Evolutionary conservation across 441 rosid genomes (phyloP).

Genomic region (Populus hybrid): DNA sequence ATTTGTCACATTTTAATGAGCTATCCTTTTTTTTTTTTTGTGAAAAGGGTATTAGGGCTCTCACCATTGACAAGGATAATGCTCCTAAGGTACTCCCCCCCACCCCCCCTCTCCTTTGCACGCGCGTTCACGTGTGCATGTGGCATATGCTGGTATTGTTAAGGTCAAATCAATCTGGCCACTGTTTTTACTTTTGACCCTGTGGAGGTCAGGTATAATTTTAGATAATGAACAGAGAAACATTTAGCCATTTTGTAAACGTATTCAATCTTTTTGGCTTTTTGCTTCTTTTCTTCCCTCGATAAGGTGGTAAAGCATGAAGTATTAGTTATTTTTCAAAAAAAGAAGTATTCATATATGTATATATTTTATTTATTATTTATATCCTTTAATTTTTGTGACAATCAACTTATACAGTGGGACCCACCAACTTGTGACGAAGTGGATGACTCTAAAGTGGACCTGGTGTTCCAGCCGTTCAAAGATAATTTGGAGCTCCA

Average conservation of each 20-base stretch:
- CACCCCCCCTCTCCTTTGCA: background rate
- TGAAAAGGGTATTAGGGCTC: constrained; percentile 80
- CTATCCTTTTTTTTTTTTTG: background rate
- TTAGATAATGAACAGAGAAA: background rate
- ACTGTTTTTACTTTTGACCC: background rate
- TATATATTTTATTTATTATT: background rate
- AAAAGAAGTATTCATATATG: background rate
- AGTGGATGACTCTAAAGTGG: constrained; percentile 46
- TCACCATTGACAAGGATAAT: constrained; percentile 87
- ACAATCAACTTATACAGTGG: constrained; percentile 48
- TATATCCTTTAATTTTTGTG: background rate
- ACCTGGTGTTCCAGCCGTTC: constrained; percentile 44
- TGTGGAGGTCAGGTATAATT: background rate
- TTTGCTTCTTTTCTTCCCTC: background rate
- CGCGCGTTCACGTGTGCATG: background rate
- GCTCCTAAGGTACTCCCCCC: constrained; percentile 65
- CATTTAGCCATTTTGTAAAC: background rate
- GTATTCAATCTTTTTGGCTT: background rate
- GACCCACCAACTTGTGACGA: constrained; percentile 53
- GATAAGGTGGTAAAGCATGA: background rate
- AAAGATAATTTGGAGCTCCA: constrained; percentile 60
- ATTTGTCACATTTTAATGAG: background rate
- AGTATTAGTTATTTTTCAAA: background rate
- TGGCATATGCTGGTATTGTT: background rate
- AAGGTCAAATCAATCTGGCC: background rate